Evolutionary conservation across 192 early-diverging fungal species (phyloP), one percentile per base, ranked within the genome.

Genomic region (Tieghemiomyces parasiticus): DNA sequence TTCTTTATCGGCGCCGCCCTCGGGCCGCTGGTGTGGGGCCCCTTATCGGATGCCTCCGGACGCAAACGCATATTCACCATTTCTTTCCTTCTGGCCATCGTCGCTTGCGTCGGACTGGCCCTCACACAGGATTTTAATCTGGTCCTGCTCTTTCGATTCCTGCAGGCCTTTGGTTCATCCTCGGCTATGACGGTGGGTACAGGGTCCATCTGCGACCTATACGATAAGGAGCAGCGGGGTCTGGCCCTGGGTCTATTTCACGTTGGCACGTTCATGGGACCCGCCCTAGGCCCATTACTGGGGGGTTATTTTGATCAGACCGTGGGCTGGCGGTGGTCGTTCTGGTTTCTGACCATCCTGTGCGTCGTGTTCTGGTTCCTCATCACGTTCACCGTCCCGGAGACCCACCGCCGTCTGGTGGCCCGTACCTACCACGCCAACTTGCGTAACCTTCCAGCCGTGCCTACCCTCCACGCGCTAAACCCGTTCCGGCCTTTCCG

Each of bases 311-410:
- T 73, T 32, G 72, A 71, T 0, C 56, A 79, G 46, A 58, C 26
- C 12, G 59, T 63, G 4, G 68, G 68, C 26, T 79, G 78, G 78
- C 72, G 73, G 24, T 77, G 73, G 72, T 61, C 79, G 22, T 84
- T 82, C 53, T 81, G 79, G 70, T 67, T 77, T 20, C 70, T 75
- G 45, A 42, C 73, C 6, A 82, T 82, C 26, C 62, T 78, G 59
- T 71, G 72, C 51, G 80, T 74, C 0, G 30, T 67, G 14, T 59
- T 82, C 58, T 46, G 70, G 20, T 47, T 80, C 22, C 35, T 74
- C n/a, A 71, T 68, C 0, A 60, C 72, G 28, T 67, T 81, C 53
- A 74, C 76, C 30, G 55, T 82, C 51, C 78, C 81, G 20, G 82
- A 84, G 61, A 84, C 82, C 0, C 71, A 75, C 26, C 67, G 73